These are phyloP conservation scores for Gentiana macrophylla DNA, from an alignment of 257 asterid species.

Conservation along the genomic window DNA sequence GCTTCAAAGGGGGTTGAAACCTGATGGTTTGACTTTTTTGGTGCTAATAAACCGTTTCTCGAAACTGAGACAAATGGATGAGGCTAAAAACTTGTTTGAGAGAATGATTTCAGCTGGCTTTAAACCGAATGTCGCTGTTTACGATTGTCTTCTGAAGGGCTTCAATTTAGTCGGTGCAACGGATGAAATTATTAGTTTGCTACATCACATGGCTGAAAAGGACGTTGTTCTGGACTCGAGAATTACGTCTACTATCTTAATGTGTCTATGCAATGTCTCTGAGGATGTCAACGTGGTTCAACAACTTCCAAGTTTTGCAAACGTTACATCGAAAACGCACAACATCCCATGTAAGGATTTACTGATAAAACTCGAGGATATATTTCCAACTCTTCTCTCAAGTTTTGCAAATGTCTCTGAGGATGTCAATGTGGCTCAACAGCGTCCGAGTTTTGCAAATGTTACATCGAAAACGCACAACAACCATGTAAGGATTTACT, in stretches of 20 bases:
- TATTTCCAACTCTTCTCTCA: conserved; percentile 18
- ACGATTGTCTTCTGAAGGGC: conserved; percentile 60
- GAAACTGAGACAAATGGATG: conserved; percentile 42
- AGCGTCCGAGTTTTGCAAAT: conserved; percentile 37
- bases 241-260: conserved; percentile 48
- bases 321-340: conserved; percentile 19
- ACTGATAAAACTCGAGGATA: conserved; percentile 28
- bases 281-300: conserved; percentile 31
- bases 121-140: conserved; percentile 27
- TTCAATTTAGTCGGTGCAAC: conserved; percentile 35
- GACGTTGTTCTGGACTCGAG: conserved; percentile 45
- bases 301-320: conserved; percentile 39
- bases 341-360: conserved; percentile 31
- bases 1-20: conserved; percentile 38
- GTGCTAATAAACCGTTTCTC: conserved; percentile 47
- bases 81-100: conserved; percentile 45
- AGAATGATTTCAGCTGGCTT: conserved; percentile 50
- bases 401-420: conserved; percentile 20
- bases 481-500: conserved; percentile 30
- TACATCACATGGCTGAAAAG: conserved; percentile 40
- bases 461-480: conserved; percentile 23
- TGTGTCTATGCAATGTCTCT: conserved; percentile 37
- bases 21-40: conserved; percentile 45
- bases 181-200: conserved; percentile 37
- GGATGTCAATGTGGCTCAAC: conserved; percentile 29